A percentile compares a stretch with the other conserved stretches of the same genome.
These are phyloP conservation scores for Neopestalotiopsis sp. DNA, from an alignment of 2,329 filamentous ascomycete species.

Conservation along the genomic window DNA sequence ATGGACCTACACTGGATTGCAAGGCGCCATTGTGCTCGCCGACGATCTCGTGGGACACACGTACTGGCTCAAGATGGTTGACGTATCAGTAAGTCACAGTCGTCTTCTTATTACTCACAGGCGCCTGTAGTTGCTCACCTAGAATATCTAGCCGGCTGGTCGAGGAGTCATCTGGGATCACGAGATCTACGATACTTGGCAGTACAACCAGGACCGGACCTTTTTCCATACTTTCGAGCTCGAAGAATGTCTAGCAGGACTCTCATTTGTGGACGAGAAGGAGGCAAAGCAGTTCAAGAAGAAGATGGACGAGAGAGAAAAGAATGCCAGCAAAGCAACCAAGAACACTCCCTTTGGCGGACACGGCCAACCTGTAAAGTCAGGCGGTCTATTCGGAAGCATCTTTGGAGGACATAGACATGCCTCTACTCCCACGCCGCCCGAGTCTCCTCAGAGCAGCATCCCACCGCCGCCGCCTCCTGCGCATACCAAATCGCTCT, in stretches of 20 bases:
- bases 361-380: slow-evolving; percentile 48
- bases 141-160: slow-evolving; percentile 64
- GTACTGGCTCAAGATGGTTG: slow-evolving; percentile 97
- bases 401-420: slow-evolving; percentile 67
- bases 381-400: slow-evolving; percentile 60
- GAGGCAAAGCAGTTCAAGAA: slow-evolving; percentile 97
- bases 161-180: slow-evolving; percentile 95
- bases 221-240: slow-evolving; percentile 99
- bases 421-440: slow-evolving; percentile 62
- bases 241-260: slow-evolving; percentile 85
- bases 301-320: slow-evolving; percentile 96
- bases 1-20: slow-evolving; percentile 95
- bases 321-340: slow-evolving; percentile 91
- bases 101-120: background rate
- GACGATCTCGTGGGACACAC: slow-evolving; percentile 96
- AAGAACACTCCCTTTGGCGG: slow-evolving; percentile 77
- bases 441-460: slow-evolving; percentile 58
- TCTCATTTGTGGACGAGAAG: slow-evolving; percentile 96
- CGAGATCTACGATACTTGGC: slow-evolving; percentile 94
- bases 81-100: slow-evolving; percentile 77
- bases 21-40: slow-evolving; percentile 88
- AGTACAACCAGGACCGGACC: slow-evolving; percentile 94
- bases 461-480: slow-evolving; percentile 33
- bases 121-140: slow-evolving; percentile 11
- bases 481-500: slow-evolving; percentile 43